These are phyloP conservation scores for Tetrapisispora phaffii DNA, from an alignment of 805 yeast species.

Conservation along the genomic window DNA sequence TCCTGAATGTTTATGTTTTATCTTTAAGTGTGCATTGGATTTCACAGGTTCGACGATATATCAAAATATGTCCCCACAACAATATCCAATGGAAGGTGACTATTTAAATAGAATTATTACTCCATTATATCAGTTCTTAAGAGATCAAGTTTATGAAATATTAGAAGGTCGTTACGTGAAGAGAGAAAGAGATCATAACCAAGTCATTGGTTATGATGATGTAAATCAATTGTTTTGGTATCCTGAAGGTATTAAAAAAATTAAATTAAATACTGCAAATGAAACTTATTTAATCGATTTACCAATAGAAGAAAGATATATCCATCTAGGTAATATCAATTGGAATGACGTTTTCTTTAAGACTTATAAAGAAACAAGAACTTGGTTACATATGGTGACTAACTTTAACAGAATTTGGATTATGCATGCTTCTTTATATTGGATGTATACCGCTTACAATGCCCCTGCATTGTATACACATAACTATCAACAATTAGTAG, in stretches of 20 bases:
- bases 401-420: conserved; percentile 98
- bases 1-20: conserved; percentile 82
- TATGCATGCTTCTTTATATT: conserved; percentile 76
- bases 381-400: conserved; percentile 92
- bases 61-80: conserved; percentile 46
- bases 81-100: conserved; percentile 55
- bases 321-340: conserved; percentile 77
- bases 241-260: conserved; percentile 94
- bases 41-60: conserved; percentile 80
- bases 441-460: conserved; percentile 92
- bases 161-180: conserved; percentile 72
- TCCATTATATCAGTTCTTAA: conserved; percentile 71
- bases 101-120: conserved; percentile 85
- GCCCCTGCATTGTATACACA: conserved; percentile 86
- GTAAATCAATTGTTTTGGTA: conserved; percentile 98
- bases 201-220: conserved; percentile 88
- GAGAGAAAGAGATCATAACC: conserved; percentile 77
- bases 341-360: conserved; percentile 91
- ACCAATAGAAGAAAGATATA: conserved; percentile 80
- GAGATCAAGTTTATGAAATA: conserved; percentile 74
- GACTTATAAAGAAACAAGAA: conserved; percentile 89
- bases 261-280: conserved; percentile 60
- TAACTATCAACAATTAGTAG: conserved; percentile 70
- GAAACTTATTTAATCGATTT: conserved; percentile 85
- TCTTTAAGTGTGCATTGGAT: conserved; percentile 83